These are phyloP conservation scores for Gardenia jasminoides DNA, from an alignment of 257 asterid species.

Conservation along the genomic window DNA sequence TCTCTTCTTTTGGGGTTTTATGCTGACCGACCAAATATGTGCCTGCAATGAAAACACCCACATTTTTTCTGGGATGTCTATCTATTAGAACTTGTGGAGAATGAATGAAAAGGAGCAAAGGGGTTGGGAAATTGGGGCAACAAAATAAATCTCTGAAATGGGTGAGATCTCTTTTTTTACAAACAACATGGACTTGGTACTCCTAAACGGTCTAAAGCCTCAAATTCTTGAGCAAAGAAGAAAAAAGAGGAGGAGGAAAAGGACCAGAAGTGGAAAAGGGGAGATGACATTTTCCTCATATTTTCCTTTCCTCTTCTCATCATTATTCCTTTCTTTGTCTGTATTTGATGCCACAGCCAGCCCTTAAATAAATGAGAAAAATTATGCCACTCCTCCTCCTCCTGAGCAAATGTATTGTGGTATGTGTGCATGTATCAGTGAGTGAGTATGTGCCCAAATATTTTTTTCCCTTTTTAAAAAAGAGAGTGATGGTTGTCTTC, in stretches of 20 bases:
- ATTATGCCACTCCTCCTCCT: too few species aligned
- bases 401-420: slow-evolving; percentile 33
- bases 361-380: slow-evolving; percentile 22
- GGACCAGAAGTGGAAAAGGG: slow-evolving; percentile 3
- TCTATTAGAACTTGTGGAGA: not conserved
- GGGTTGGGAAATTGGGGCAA: not conserved
- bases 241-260: not conserved
- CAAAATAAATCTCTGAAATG: not conserved
- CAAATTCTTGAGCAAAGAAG: not conserved
- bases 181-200: not conserved
- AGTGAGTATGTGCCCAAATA: slow-evolving; percentile 17
- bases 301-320: slow-evolving; percentile 18
- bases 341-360: slow-evolving; percentile 32
- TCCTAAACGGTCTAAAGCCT: not conserved
- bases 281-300: slow-evolving; percentile 12
- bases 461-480: slow-evolving; percentile 17
- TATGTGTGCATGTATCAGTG: slow-evolving; percentile 26
- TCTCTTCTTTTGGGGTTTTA: not conserved
- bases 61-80: not conserved
- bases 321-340: slow-evolving; percentile 43
- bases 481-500: slow-evolving; percentile 63
- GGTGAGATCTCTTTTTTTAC: not conserved
- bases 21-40: not conserved
- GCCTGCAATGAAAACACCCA: not conserved
- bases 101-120: not conserved